Conservation (phyloP, 2,329 filamentous ascomycete species). For the Penicillium sp. region DNA sequence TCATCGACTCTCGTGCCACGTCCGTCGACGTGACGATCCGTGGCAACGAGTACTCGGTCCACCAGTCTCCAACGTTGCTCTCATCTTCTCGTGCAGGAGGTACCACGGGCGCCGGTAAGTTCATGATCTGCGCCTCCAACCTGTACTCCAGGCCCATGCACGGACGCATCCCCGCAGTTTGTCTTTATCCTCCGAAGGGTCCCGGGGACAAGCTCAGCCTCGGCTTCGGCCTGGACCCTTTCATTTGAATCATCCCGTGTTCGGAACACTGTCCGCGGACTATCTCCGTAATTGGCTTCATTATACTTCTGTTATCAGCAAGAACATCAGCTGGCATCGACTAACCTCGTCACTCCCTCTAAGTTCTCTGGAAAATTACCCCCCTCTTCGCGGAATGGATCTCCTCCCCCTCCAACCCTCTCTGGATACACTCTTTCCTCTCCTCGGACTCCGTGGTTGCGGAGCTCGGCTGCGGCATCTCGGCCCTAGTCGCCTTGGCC, state of each 20-base stretch:
- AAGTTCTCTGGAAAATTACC: constrained; percentile 89
- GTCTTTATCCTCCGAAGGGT: constrained; percentile 6
- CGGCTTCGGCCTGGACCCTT: constrained; percentile 6
- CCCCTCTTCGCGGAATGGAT: constrained; percentile 82
- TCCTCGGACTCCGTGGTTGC: constrained; percentile 59
- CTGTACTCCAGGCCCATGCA: constrained; percentile 9
- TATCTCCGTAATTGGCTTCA: neutral
- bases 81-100: constrained; percentile 71
- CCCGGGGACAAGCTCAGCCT: constrained; percentile 7
- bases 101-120: constrained; percentile 67
- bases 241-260: neutral
- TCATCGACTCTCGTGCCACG: constrained; percentile 70
- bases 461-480: constrained; percentile 87
- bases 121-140: constrained; percentile 1
- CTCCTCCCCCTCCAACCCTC: constrained; percentile 56
- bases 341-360: constrained; percentile 6
- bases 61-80: constrained; percentile 80
- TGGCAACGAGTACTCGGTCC: constrained; percentile 69
- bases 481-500: constrained; percentile 71
- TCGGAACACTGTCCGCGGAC: neutral
- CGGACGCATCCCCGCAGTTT: constrained; percentile 16
- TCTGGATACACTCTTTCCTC: constrained; percentile 60
- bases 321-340: neutral
- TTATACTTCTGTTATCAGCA: neutral
- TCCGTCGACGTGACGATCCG: constrained; percentile 66